phyloP scores from a whole-genome alignment of 176 grass and related monocot species.

The Phoenix dactylifera region DNA sequence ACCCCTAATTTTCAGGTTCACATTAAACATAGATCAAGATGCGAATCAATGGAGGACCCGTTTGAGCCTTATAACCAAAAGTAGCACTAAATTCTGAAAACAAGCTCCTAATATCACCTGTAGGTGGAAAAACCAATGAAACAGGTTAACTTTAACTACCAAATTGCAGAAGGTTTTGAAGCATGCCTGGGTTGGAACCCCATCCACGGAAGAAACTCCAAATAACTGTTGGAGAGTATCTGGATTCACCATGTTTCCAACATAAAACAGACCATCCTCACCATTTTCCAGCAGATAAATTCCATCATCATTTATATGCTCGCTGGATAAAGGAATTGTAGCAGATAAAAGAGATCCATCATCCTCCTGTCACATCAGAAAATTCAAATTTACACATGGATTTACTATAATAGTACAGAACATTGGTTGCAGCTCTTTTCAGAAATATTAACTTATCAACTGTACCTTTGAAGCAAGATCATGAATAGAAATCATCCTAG shows the following conservation, averaged over 20 bases:
- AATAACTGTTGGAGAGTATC: constrained; percentile 55
- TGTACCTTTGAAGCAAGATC: constrained; percentile 56
- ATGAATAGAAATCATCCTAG: constrained; percentile 78
- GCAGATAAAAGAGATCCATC: constrained; percentile 50
- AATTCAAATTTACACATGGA: background rate
- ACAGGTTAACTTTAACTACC: no score
- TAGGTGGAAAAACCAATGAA: no score
- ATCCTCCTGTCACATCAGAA: constrained; percentile 41
- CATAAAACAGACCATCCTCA: constrained; percentile 74
- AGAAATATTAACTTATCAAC: background rate
- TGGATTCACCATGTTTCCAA: constrained; percentile 51
- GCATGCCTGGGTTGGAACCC: constrained; percentile 53
- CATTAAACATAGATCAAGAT: no score
- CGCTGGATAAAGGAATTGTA: constrained; percentile 61
- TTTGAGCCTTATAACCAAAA: no score
- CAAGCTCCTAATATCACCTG: no score
- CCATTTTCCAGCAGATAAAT: constrained; percentile 87
- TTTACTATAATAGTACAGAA: background rate
- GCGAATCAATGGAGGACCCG: no score
- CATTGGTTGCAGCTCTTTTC: background rate
- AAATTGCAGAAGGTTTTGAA: background rate
- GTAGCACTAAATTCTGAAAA: no score
- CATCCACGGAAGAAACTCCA: constrained; percentile 56
- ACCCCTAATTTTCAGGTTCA: no score
- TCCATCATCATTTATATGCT: constrained; percentile 60